Base-by-base conservation (phyloP, 1,284 basidiomycete species). In the Cryptococcus floricola region DNA sequence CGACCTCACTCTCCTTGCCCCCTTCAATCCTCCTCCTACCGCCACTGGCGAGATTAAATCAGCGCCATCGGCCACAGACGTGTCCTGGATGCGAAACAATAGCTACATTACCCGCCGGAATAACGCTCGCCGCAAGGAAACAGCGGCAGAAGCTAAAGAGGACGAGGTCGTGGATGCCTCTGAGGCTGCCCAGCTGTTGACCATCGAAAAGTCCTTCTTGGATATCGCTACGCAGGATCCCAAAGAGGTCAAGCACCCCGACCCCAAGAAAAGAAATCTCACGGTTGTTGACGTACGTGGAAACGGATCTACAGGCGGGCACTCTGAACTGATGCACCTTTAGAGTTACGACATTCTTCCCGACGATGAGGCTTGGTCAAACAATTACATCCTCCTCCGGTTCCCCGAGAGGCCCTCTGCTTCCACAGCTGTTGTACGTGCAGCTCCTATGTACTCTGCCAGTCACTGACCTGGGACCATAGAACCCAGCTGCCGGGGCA, bases 81-180 rank as follows among this genome's bases (percentile, higher is more conserved):
- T 94, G 13, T 82, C 90, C 5, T 96, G 91, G 91, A 80, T 96
- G 57, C 82, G 91, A 52, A 89, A 88, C 71, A 92, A 91, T 1
- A 89, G 91, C 65, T 92, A 94, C 68, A 82, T 93, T 59, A 87
- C 84, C 60, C 79, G 87, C 19, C 66, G 66, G 48, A 65, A 67
- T 39, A 62, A 61, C 12, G 57, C 60, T 9, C 59, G 55, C 42
- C 61, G 63, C 39, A 57, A 50, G 47, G 61, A 61, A 44, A 34
- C 31, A 10, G 62, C 59, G 38, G 46, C 66, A 45, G 59, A 64
- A 42, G 57, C 60, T 50, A 52, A 57, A 46, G 57, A 54, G 27
- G 80, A 85, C 14, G 71, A 69, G 3, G 71, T 78, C 3, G 85
- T 89, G 10, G 89, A 93, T 68, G 83, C 90, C 50, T 91, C 88